These are phyloP conservation scores for Medicago ruthenica DNA, from an alignment of 306 rosid species.

Conservation along the genomic window DNA sequence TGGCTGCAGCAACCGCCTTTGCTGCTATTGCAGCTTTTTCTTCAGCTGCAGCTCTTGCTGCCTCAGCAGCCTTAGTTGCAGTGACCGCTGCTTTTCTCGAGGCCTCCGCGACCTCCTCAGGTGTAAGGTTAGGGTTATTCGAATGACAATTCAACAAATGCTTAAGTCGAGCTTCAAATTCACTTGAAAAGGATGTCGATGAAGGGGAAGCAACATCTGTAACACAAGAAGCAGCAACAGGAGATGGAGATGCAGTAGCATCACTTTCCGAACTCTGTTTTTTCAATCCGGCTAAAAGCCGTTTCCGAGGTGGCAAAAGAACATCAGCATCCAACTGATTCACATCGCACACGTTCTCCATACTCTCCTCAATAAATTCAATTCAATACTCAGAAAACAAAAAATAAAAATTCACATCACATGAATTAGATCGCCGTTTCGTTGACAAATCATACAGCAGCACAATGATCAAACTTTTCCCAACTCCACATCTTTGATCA, in stretches of 20 bases:
- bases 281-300: slow-evolving; percentile 94
- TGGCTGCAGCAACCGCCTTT: slow-evolving; percentile 85
- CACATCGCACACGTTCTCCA: slow-evolving; percentile 83
- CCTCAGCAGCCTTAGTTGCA: slow-evolving; percentile 78
- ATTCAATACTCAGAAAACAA: slow-evolving; percentile 45
- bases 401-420: slow-evolving; percentile 47
- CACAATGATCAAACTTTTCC: slow-evolving; percentile 38
- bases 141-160: slow-evolving; percentile 70
- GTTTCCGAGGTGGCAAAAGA: slow-evolving; percentile 94
- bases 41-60: slow-evolving; percentile 83
- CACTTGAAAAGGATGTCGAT: slow-evolving; percentile 54
- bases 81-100: slow-evolving; percentile 66
- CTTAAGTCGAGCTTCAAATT: slow-evolving; percentile 68
- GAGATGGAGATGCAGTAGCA: slow-evolving; percentile 58
- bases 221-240: slow-evolving; percentile 62
- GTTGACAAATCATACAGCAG: slow-evolving; percentile 40
- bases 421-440: slow-evolving; percentile 42
- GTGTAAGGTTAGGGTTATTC: slow-evolving; percentile 64
- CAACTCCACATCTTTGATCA: slow-evolving; percentile 36
- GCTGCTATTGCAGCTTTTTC: slow-evolving; percentile 87
- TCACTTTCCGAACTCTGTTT: slow-evolving; percentile 75
- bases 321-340: slow-evolving; percentile 89
- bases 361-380: slow-evolving; percentile 53
- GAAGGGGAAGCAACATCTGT: slow-evolving; percentile 62
- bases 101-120: slow-evolving; percentile 72